phyloP scores from a whole-genome alignment of 306 rosid genomes.

The Albizia julibrissin region DNA sequence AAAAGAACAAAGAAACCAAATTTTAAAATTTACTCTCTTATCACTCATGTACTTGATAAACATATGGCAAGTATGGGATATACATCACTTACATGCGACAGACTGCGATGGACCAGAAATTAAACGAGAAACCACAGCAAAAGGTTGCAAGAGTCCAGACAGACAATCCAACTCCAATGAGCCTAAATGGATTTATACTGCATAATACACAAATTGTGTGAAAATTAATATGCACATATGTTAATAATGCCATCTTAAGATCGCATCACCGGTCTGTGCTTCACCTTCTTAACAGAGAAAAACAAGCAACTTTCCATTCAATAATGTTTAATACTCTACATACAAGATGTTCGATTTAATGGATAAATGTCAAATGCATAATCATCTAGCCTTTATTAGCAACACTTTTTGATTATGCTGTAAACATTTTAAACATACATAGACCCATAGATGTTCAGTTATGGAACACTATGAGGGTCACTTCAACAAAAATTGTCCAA shows the following conservation, averaged over 20 bases:
- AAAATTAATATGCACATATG: conserved; percentile 12
- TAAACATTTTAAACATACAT: not conserved
- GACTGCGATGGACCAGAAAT: conserved; percentile 82
- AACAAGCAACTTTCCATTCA: not conserved
- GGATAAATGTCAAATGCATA: not conserved
- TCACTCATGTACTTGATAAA: conserved; percentile 17
- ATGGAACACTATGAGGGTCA: conserved; percentile 9
- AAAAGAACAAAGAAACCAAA: conserved; percentile 1
- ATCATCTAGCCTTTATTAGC: not conserved
- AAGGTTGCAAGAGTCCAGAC: conserved; percentile 81
- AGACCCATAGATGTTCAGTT: not conserved
- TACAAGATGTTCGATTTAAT: conserved; percentile 6
- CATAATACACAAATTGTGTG: conserved; percentile 38
- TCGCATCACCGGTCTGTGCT: conserved; percentile 1
- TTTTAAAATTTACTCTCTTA: not conserved
- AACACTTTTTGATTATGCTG: not conserved
- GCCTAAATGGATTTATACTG: conserved; percentile 84
- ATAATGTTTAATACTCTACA: conserved; percentile 8
- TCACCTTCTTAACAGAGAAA: conserved; percentile 14
- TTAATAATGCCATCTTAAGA: conserved; percentile 6
- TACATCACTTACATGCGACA: conserved; percentile 72
- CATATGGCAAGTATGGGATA: conserved; percentile 11
- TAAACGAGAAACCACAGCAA: conserved; percentile 71
- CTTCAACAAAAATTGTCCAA: not conserved
- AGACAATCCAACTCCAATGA: conserved; percentile 89